Base-by-base conservation (phyloP, 2,329 filamentous ascomycete genomes). In the Beauveria bassiana region DNA sequence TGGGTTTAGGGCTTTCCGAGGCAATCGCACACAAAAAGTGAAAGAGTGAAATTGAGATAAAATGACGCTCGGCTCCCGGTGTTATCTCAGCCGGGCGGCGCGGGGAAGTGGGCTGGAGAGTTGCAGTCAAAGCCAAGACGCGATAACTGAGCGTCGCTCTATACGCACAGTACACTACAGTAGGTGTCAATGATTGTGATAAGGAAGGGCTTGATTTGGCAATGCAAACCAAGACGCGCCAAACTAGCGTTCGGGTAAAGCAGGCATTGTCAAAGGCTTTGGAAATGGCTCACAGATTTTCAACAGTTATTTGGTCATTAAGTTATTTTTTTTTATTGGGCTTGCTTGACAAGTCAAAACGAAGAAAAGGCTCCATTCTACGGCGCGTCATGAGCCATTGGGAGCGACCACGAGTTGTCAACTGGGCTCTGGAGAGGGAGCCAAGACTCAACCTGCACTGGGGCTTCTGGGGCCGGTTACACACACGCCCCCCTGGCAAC, bases 91-190 rank as follows among this genome's bases (percentile, higher is more conserved):
- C 46, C 46, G 46, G 24, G 26, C 8, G 20, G 47, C 57, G 57
- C 47, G 57, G 57, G 57, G 57, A 53, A 59, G 57, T 59, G 57
- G 57, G 57, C 26, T 59, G 26, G 56, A 5, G n/a, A 45, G 49
- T 14, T 34, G 38, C 43, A 10, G 46, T 59, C 38, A 59, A 24
- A 22, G 56, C 56, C 38, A 26, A 43, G 46, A 58, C 45, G 55
- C 55, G 55, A 58, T 58, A 26, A 22, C 49, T 26, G 20, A 22
- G 31, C 22, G 9, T 18, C 18, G 38, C 22, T 3, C 6, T 18
- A 40, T n/a, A 20, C 50, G 26, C 18, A 24, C 53, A 14, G 45
- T 14, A 31, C 18, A n/a, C 5, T 34, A 31, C 28, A 31, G 28
- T 31, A 31, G 8, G 20, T 24, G 22, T 34, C 42, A 47, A 47